A percentile compares a stretch with the other conserved stretches of the same genome.
phyloP scores from a whole-genome alignment of 768 basidiomycete genomes.

The Lactarius psammicola region DNA sequence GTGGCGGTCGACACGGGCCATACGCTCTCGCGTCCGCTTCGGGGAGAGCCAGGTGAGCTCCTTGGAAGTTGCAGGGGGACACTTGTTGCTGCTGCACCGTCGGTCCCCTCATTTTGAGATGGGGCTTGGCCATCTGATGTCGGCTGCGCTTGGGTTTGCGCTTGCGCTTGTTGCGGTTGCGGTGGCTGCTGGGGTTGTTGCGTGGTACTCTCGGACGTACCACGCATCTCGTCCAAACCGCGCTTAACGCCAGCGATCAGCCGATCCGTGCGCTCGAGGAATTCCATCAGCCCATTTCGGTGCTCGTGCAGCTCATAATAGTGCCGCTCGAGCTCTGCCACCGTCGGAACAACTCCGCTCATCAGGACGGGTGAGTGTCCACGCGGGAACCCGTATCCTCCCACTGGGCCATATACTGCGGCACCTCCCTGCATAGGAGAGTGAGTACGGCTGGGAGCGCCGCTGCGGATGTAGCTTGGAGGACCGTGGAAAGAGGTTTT shows the following conservation, averaged over 20 bases:
- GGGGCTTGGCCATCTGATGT: constrained; percentile 6
- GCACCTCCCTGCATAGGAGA: constrained; percentile 33
- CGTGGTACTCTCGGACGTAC: constrained; percentile 28
- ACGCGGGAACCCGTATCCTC: constrained; percentile 29
- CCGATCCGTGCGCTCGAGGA: constrained; percentile 72
- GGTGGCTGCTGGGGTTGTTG: background rate
- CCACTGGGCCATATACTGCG: constrained; percentile 38
- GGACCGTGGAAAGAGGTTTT: constrained; percentile 35
- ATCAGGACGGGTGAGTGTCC: constrained; percentile 51
- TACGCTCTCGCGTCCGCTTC: constrained; percentile 32
- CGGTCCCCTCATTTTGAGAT: constrained; percentile 22
- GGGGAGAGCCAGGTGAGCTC: constrained; percentile 30
- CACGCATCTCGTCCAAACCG: constrained; percentile 74
- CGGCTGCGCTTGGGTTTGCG: background rate
- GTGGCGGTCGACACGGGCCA: constrained; percentile 36
- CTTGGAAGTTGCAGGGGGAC: constrained; percentile 33
- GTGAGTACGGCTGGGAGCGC: constrained; percentile 39
- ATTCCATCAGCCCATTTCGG: constrained; percentile 63
- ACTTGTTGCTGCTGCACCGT: constrained; percentile 24
- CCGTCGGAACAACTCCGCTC: constrained; percentile 42
- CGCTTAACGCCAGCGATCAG: constrained; percentile 70
- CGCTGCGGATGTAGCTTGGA: constrained; percentile 57
- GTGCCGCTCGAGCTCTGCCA: constrained; percentile 68
- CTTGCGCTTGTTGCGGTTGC: background rate
- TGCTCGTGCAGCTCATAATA: constrained; percentile 63